phyloP scores from a whole-genome alignment of 176 grass and related monocot species.

The Ensete glaucum region DNA sequence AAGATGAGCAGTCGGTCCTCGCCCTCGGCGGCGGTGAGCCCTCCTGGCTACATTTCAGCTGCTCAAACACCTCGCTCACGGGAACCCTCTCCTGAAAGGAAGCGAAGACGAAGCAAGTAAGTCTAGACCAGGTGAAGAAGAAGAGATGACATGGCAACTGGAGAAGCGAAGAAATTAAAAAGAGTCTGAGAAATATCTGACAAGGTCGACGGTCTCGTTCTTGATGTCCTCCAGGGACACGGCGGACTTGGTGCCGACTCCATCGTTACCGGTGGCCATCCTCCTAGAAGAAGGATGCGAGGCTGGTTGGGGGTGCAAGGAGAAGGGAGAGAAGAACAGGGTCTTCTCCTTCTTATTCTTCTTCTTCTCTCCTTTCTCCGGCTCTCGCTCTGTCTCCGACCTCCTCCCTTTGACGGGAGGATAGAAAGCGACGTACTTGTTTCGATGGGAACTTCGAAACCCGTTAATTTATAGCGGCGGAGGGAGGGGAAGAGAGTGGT shows the following conservation, averaged over 20 bases:
- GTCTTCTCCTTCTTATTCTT: not conserved
- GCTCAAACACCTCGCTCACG: constrained; percentile 65
- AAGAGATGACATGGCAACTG: not conserved
- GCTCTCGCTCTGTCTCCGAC: not conserved
- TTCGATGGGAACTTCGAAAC: too few species aligned
- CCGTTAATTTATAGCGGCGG: too few species aligned
- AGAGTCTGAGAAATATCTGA: not conserved
- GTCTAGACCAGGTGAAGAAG: not conserved
- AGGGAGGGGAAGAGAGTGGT: too few species aligned
- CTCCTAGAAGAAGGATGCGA: not conserved
- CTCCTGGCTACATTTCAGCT: constrained; percentile 59
- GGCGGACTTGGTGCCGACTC: not conserved
- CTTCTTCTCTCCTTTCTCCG: not conserved
- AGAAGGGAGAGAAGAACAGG: not conserved
- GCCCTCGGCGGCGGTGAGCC: constrained; percentile 45
- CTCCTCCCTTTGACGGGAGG: not conserved
- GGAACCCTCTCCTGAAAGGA: constrained; percentile 46
- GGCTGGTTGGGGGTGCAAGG: not conserved
- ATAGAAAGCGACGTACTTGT: too few species aligned
- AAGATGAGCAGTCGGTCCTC: constrained; percentile 42
- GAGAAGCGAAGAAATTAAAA: too few species aligned
- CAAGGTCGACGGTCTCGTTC: constrained; percentile 38
- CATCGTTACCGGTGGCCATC: not conserved
- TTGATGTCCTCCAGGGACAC: constrained; percentile 34
- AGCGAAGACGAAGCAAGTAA: not conserved